These are phyloP conservation scores for Fusarium pseudocircinatum DNA, from an alignment of 2,329 filamentous ascomycete species.

Conservation along the genomic window DNA sequence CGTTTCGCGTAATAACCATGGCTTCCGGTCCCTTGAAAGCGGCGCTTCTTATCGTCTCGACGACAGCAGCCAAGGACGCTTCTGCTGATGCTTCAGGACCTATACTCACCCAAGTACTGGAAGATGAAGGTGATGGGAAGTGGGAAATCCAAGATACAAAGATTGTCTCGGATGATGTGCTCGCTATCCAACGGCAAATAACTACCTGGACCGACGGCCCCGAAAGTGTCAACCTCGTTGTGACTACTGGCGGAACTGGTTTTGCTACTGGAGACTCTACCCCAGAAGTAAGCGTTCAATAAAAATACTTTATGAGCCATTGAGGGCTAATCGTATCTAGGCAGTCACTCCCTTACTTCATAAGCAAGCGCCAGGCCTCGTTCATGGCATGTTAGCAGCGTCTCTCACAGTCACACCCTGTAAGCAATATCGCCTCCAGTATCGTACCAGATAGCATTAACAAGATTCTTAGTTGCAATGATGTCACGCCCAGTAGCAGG, in stretches of 20 bases:
- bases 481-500: conserved; percentile 96
- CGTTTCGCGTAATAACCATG: conserved; percentile 29
- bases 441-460: conserved; percentile 1
- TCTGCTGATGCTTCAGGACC: conserved; percentile 79
- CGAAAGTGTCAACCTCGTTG: conserved; percentile 74
- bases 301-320: neutral
- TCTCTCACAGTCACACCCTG: conserved; percentile 90
- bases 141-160: conserved; percentile 76
- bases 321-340: conserved; percentile 43
- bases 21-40: conserved; percentile 65
- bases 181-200: conserved; percentile 79
- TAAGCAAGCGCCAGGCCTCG: conserved; percentile 86
- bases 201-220: conserved; percentile 76
- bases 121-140: conserved; percentile 69
- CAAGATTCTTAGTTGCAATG: conserved; percentile 76
- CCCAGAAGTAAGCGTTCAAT: conserved; percentile 73
- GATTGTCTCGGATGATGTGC: conserved; percentile 82
- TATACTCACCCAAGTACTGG: conserved; percentile 75
- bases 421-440: conserved; percentile 57
- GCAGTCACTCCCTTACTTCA: conserved; percentile 83
- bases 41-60: conserved; percentile 87
- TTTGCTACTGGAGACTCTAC: conserved; percentile 88
- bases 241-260: conserved; percentile 93
- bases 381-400: conserved; percentile 92
- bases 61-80: conserved; percentile 83